phyloP scores from a whole-genome alignment of 768 basidiomycete genomes.

The Tulasnella sp. region DNA sequence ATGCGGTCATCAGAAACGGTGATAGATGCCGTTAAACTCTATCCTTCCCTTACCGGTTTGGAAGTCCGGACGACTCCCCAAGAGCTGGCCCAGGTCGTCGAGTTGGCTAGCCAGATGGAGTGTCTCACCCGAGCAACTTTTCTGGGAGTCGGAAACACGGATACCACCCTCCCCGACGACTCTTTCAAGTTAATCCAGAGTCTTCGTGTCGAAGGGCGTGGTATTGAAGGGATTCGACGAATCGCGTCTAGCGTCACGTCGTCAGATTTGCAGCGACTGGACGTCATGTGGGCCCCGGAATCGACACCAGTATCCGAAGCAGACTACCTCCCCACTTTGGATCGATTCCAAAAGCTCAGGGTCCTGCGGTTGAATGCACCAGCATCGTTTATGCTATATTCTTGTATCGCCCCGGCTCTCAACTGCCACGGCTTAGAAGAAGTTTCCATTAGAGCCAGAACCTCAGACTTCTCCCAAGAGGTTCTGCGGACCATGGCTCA shows the following conservation, averaged over 20 bases:
- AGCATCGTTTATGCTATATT: neutral
- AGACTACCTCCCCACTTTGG: neutral
- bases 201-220: neutral
- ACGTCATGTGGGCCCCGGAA: neutral
- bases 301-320: neutral
- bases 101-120: neutral
- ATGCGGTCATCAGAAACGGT: neutral
- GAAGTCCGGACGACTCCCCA: neutral
- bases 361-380: neutral
- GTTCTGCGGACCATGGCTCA: neutral
- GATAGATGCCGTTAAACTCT: neutral
- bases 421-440: neutral
- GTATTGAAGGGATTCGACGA: neutral
- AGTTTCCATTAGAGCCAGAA: neutral
- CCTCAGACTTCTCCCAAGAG: neutral
- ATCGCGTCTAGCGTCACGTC: neutral
- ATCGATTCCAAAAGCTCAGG: neutral
- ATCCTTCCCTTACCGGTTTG: neutral
- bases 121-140: neutral
- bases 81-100: neutral
- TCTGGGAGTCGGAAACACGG: neutral
- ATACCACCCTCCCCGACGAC: neutral
- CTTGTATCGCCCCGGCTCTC: neutral
- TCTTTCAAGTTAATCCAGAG: neutral
- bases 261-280: neutral